A percentile compares a stretch with the other conserved stretches of the same genome.
phyloP scores from a whole-genome alignment of 805 yeast species.

The Saccharomycopsis sp. region DNA sequence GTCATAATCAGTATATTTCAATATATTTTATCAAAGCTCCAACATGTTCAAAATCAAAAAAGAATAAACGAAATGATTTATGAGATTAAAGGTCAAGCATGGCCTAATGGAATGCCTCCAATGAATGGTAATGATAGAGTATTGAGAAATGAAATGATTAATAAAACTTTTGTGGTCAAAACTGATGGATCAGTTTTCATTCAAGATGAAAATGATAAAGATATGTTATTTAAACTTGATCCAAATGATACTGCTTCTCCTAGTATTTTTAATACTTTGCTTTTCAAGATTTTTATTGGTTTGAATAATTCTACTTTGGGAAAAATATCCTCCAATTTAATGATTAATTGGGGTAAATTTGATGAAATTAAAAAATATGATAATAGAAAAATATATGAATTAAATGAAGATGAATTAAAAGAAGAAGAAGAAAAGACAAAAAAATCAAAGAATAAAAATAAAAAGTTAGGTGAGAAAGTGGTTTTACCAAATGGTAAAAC shows the following conservation, averaged over 20 bases:
- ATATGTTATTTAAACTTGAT: slow-evolving; percentile 31
- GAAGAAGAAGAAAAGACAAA: slow-evolving; percentile 12
- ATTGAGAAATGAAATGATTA: slow-evolving; percentile 31
- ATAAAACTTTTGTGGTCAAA: slow-evolving; percentile 44
- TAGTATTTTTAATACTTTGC: slow-evolving; percentile 36
- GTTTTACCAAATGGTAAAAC: slow-evolving; percentile 56
- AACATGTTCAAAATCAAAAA: slow-evolving; percentile 44
- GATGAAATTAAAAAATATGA: background rate
- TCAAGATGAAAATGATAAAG: slow-evolving; percentile 33
- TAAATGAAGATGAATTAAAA: background rate
- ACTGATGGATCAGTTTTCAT: slow-evolving; percentile 41
- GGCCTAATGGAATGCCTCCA: slow-evolving; percentile 41
- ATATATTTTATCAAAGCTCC: slow-evolving; percentile 42
- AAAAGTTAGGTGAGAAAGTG: slow-evolving; percentile 32
- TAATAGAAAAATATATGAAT: background rate
- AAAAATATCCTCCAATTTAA: slow-evolving; percentile 20
- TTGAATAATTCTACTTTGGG: slow-evolving; percentile 40
- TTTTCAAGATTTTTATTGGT: slow-evolving; percentile 32
- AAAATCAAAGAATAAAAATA: slow-evolving; percentile 22
- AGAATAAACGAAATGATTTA: slow-evolving; percentile 42
- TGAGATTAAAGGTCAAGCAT: slow-evolving; percentile 43
- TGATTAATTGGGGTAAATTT: slow-evolving; percentile 2
- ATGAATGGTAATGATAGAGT: slow-evolving; percentile 36
- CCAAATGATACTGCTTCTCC: slow-evolving; percentile 40
- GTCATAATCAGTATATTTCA: slow-evolving; percentile 47